Conservation (phyloP, 2,329 filamentous ascomycete species). For the Setomelanomma holmii region DNA sequence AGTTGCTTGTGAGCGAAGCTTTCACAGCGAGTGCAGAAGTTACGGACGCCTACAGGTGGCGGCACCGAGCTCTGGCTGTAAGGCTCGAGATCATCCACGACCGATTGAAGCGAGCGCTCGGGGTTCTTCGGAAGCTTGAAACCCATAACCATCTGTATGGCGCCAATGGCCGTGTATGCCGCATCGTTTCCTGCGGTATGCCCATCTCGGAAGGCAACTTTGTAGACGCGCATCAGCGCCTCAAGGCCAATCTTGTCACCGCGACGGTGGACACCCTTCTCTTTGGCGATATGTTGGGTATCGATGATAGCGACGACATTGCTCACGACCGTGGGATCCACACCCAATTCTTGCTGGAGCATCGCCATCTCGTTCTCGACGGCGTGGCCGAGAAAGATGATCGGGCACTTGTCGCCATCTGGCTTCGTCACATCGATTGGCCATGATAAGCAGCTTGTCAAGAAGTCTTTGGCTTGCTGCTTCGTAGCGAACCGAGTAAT, state of each 20-base stretch:
- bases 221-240: background rate
- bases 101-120: background rate
- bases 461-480: slow-evolving; percentile 1
- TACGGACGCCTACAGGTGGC: background rate
- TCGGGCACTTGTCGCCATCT: background rate
- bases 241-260: background rate
- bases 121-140: background rate
- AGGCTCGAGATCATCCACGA: background rate
- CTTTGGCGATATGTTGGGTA: background rate
- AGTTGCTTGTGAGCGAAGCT: background rate
- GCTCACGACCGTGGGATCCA: slow-evolving; percentile 1
- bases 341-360: background rate
- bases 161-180: background rate
- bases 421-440: background rate
- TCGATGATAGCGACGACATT: background rate
- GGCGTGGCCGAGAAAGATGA: slow-evolving; percentile 6
- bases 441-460: background rate
- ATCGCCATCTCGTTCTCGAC: slow-evolving; percentile 5
- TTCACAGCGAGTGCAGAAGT: background rate
- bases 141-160: background rate
- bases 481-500: slow-evolving; percentile 6
- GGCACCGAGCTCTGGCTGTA: background rate
- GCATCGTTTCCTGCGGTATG: background rate
- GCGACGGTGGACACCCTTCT: background rate
- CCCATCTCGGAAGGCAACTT: background rate